phyloP scores from a whole-genome alignment of 2,329 filamentous ascomycete species.

The Ramichloridium luteum region DNA sequence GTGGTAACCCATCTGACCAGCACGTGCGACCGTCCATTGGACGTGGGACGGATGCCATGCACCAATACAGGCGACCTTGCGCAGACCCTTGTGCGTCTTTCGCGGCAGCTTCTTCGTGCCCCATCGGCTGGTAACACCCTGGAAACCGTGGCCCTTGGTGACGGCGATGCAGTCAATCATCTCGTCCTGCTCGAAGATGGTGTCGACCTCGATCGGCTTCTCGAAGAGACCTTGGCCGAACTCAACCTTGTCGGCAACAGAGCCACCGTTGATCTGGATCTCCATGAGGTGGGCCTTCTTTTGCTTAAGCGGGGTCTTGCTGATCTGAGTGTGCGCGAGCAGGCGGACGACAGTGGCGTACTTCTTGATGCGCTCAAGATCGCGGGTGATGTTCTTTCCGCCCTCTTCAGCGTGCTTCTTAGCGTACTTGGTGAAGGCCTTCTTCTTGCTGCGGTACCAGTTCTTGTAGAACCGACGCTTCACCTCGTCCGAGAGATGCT shows the following conservation, averaged over 20 bases:
- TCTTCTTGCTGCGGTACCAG: conserved; percentile 99
- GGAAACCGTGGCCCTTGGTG: conserved; percentile 99
- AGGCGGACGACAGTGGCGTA: conserved; percentile 99
- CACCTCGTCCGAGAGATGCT: conserved; percentile 96
- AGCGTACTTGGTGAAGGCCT: conserved; percentile 99
- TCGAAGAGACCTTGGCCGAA: conserved; percentile 95
- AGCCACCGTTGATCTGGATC: conserved; percentile 98
- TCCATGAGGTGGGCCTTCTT: conserved; percentile 99
- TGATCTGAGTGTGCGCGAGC: conserved; percentile 98
- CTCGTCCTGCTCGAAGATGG: conserved; percentile 99
- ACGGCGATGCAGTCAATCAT: conserved; percentile 98
- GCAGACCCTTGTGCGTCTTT: conserved; percentile 99
- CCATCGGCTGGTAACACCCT: conserved; percentile 95
- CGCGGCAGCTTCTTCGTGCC: conserved; percentile 99
- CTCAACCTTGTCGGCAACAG: conserved; percentile 88
- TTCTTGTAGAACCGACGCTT: conserved; percentile 99
- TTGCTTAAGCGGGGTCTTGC: conserved; percentile 98
- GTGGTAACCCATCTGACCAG: conserved; percentile 99
- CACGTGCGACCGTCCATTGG: conserved; percentile 99
- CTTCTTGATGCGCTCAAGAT: conserved; percentile 99
- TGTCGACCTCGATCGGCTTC: conserved; percentile 89
- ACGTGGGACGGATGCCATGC: conserved; percentile 99
- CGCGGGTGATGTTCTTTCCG: conserved; percentile 82
- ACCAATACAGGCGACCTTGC: conserved; percentile 99
- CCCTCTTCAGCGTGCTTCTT: conserved; percentile 97